phyloP scores from a whole-genome alignment of 371 early-diverging fungal species.

The Zychaea mexicana region DNA sequence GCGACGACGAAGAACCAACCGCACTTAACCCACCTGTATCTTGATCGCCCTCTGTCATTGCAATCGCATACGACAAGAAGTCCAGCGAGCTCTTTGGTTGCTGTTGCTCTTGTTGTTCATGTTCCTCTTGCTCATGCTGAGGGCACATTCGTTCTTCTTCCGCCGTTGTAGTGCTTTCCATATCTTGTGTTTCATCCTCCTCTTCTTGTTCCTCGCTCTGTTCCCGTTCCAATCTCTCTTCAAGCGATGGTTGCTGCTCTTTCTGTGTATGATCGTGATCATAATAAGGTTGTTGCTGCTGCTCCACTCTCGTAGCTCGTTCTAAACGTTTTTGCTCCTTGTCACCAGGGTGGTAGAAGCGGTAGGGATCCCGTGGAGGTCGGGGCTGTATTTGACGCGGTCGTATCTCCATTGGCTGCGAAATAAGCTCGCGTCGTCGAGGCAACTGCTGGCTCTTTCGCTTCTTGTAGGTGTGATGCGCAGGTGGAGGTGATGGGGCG shows the following conservation, averaged over 20 bases:
- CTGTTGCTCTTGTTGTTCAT: not conserved
- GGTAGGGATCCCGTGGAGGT: not conserved
- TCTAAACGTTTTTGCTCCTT: not conserved
- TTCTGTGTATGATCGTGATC: no score
- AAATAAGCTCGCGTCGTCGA: not conserved
- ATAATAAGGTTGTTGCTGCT: not conserved
- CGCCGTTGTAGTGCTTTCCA: no score
- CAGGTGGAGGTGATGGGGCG: constrained; percentile 10
- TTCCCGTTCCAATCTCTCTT: not conserved
- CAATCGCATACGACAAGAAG: constrained; percentile 42
- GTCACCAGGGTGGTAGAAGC: not conserved
- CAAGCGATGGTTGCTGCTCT: no score
- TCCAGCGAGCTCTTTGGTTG: constrained; percentile 28
- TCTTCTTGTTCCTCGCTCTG: not conserved
- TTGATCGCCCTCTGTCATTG: constrained; percentile 27
- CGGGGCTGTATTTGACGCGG: not conserved
- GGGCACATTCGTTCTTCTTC: no score
- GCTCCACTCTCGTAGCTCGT: not conserved
- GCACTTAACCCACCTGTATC: not conserved
- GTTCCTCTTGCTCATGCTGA: not conserved
- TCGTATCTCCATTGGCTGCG: not conserved
- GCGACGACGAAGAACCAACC: constrained; percentile 10
- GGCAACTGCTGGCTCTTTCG: constrained; percentile 3
- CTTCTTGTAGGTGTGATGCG: constrained; percentile 1
- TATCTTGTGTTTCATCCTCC: no score